Evolutionary conservation across 2,329 filamentous ascomycete genomes (phyloP).

Genomic region (Neobulgaria alba): DNA sequence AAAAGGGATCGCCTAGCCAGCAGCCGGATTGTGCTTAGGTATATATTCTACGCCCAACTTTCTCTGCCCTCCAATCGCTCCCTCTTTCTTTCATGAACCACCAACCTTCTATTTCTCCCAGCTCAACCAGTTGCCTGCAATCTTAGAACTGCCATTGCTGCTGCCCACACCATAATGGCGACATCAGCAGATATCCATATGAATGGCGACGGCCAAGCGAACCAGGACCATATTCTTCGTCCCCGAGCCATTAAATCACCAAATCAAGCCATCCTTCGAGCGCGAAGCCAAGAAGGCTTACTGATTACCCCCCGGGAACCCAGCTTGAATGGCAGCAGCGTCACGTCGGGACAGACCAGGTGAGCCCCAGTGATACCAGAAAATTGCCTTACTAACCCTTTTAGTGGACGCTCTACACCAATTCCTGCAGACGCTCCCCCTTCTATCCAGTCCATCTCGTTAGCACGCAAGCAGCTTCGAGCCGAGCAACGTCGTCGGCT

Average conservation of each 20-base stretch:
- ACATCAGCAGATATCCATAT: conserved; percentile 21
- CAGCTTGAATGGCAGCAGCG: conserved; percentile 14
- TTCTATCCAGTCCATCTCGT: conserved; percentile 77
- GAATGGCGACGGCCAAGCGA: conserved; percentile 17
- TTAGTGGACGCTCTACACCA: conserved; percentile 74
- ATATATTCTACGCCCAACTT: too few species aligned
- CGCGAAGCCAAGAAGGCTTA: conserved; percentile 19
- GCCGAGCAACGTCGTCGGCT: conserved; percentile 73
- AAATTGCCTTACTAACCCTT: conserved; percentile 6
- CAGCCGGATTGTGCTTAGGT: too few species aligned
- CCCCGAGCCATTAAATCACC: conserved; percentile 22
- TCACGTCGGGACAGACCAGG: conserved; percentile 25
- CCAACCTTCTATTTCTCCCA: background rate
- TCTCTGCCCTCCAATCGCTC: too few species aligned
- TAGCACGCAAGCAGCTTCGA: conserved; percentile 73
- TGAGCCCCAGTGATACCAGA: conserved; percentile 4
- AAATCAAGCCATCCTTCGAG: conserved; percentile 22
- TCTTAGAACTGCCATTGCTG: background rate
- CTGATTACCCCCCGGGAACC: conserved; percentile 9
- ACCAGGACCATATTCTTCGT: conserved; percentile 27
- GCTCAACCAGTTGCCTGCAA: background rate
- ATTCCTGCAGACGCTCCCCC: conserved; percentile 86
- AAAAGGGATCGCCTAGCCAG: too few species aligned
- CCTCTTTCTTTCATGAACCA: too few species aligned
- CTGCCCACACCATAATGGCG: conserved; percentile 21